Conservation (phyloP, 2,329 filamentous ascomycete species). For the Colletotrichum brevisporum region DNA sequence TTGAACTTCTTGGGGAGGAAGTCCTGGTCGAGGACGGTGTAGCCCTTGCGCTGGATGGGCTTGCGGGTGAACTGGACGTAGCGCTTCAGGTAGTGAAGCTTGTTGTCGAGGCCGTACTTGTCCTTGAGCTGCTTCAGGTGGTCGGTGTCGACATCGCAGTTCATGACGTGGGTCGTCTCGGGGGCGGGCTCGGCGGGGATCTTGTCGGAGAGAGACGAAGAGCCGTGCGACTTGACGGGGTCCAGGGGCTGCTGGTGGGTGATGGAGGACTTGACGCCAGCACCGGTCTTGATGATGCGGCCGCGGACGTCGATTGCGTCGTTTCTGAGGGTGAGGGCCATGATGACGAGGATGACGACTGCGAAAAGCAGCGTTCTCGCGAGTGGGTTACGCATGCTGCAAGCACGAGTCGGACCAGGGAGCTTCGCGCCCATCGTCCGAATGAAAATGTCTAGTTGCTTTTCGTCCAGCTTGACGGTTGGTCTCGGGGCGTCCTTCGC, state of each 20-base stretch:
- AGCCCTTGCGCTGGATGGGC: constrained; percentile 63
- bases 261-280: constrained; percentile 51
- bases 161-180: constrained; percentile 53
- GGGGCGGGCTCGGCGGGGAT: constrained; percentile 45
- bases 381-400: constrained; percentile 65
- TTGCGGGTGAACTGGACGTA: constrained; percentile 67
- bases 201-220: constrained; percentile 46
- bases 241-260: constrained; percentile 47
- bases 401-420: constrained; percentile 56
- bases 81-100: constrained; percentile 69
- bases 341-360: constrained; percentile 58
- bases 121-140: constrained; percentile 61
- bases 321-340: constrained; percentile 57
- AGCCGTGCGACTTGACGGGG: constrained; percentile 35
- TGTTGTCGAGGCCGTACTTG: constrained; percentile 62
- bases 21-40: constrained; percentile 64
- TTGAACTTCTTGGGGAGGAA: constrained; percentile 64
- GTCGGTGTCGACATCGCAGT: constrained; percentile 64
- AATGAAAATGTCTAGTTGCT: constrained; percentile 19
- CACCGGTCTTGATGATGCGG: constrained; percentile 57
- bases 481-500: too few species aligned
- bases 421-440: constrained; percentile 56
- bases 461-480: constrained; percentile 39
- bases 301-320: constrained; percentile 56
- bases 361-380: constrained; percentile 61